Base-by-base conservation (phyloP, 2,329 filamentous ascomycete species). In the Fusarium tuaranense region DNA sequence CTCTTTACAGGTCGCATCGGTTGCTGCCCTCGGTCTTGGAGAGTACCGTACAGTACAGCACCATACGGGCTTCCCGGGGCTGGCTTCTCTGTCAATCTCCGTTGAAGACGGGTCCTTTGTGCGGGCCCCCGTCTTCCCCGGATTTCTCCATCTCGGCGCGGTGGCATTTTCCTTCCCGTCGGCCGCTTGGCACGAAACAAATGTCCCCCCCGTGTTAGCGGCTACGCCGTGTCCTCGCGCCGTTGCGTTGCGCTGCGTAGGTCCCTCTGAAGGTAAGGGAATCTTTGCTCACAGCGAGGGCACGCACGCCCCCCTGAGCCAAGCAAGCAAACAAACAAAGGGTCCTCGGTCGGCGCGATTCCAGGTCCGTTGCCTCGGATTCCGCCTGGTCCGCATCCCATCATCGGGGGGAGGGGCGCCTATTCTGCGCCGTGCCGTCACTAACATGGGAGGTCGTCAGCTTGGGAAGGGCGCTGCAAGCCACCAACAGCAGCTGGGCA, bases 111-210 rank as follows among this genome's bases (percentile, higher is more conserved):
- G 48, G 48, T 18, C 55, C 55, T 30, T 59, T 39, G 34, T 59
- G 48, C 48, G 22, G 55, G 14, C 57, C 55, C 34, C 69, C 51
- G 61, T 59, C 62, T 74, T 61, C 72, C 72, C 72, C 72, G 69
- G 69, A 67, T 75, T 74, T 70, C 65, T 72, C 62, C 69, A 74
- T 36, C 30, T 59, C 59, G 58, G 65, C 64, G 62, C 68, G 61
- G 68, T 74, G 70, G 65, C 65, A 57, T 63, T 55, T 68, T 53
- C 51, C 66, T 59, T 68, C 61, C 66, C 62, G 66, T 65, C 39
- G 41, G 66, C 66, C 44, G 55, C 63, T 53, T 60, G 53, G 32
- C 58, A 67, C 58, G 48, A 41, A 36, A 53, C 34, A 57, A 38
- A 41, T 53, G 48, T 53, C 48, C 48, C 27, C 25, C 39, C 60